Base-by-base conservation (phyloP, 2,329 filamentous ascomycete species). In the Penicillium sp. region DNA sequence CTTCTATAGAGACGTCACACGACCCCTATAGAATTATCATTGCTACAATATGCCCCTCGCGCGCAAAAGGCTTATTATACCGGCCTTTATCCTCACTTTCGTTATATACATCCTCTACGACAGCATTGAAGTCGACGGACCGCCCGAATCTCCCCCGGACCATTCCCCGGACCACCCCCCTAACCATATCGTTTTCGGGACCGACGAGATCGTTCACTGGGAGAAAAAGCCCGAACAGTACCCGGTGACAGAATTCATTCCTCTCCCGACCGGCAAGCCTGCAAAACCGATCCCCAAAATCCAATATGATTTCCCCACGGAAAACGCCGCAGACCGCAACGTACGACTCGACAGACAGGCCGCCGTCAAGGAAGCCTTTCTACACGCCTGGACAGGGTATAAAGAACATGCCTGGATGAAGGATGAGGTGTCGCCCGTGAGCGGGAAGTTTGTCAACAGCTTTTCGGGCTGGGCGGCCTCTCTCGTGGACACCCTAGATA, bases 381-480 rank as follows among this genome's bases (percentile, higher is more conserved):
- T 83, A 64, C 86, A 87, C 64, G 85, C 90, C 0, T 97, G 94
- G 93, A 76, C 79, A 11, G 90, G 90, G 45, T 99, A 97, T 74
- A 88, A 83, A 67, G 79, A 85, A 56, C 81, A 87, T 66, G 93
- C 92, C 12, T 95, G 89, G 85, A 81, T 87, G 64, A 89, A 92
- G 63, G 94, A 99, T 68, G 94, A 97, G 75, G 77, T 97, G 14
- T 81, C 77, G 21, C 94, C 94, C 1, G 78, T 92, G 5, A 83
- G 83, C 55, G 86, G 86, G 42, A 76, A 76, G 14, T 83, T 79
- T 61, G 82, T 83, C n/a, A 89, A 96, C 66, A 88, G 91, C 0
- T 97, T 97, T 72, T 93, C 90, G 64, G 90, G 89, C 51, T 96
- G 91, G 91, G 89, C 89, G 35, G 91, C 91, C 18, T 95, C 91